phyloP scores from a whole-genome alignment of 352 stramenopile genomes.

The Phytophthora cajani region DNA sequence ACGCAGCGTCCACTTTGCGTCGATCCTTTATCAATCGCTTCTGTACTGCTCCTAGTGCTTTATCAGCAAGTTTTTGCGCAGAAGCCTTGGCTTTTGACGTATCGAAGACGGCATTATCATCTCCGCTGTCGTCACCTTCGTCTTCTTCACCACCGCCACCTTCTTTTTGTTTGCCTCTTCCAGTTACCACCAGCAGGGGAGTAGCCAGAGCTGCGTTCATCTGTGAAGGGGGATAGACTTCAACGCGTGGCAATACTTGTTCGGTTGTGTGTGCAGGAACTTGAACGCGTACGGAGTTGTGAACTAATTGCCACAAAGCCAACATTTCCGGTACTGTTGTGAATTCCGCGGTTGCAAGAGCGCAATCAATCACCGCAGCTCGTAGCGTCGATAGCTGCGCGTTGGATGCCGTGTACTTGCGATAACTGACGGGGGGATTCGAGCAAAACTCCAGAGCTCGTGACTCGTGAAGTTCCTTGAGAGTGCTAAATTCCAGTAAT shows the following conservation, averaged over 20 bases:
- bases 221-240: background rate
- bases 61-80: background rate
- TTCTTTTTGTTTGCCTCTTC: background rate
- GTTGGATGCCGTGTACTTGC: background rate
- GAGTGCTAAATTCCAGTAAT: background rate
- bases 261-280: background rate
- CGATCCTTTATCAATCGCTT: background rate
- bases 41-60: background rate
- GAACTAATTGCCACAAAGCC: background rate
- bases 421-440: background rate
- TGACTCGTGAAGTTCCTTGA: background rate
- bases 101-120: background rate
- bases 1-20: background rate
- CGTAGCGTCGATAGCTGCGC: background rate
- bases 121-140: background rate
- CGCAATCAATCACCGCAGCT: background rate
- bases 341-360: background rate
- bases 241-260: background rate
- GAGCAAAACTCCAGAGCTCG: conserved; percentile 1
- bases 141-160: background rate
- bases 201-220: background rate
- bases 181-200: background rate
- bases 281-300: background rate
- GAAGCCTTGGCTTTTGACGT: background rate
- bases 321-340: background rate